Evolutionary conservation across 176 grass and related monocot species (phyloP), one percentile per base, ranked within the genome.

Genomic region (Oryza longistaminata): DNA sequence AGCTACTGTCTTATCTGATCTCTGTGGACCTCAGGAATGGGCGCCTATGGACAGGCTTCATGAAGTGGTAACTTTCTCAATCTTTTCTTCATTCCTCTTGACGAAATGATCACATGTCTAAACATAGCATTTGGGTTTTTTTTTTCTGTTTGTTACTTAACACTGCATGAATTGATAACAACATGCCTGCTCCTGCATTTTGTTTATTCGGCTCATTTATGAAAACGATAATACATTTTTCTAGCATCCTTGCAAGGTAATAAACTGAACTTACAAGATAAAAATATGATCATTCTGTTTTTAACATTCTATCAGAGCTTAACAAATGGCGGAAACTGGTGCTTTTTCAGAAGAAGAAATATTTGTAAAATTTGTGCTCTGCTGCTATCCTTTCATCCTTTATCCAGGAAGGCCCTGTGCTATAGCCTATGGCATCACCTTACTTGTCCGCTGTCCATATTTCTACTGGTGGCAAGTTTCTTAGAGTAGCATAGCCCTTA

Each of bases 1-100:
- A 68, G 87, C 90, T 74, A 91, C 84, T 49, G 83, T 97, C 68
- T 74, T 94, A 43, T 81, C 86, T 85, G 88, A 92, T 90, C 81
- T 94, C 37, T 93, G 92, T 81, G 88, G 86, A 16, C 84, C 88
- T 50, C 86, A 91, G 66, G 90, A 93, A 66, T 88, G 90, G 86
- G 73, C 91, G 72, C 85, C 88, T 77, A 94, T 97, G 88, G 67
- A 83, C 50, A 88, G 88, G 61, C 90, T 97, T 83, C 95, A 97
- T 79, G 86, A 87, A 84, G 85, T 88, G 92, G 95, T 94, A 85
- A 81, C 53, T 80, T 87, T 43, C 19, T 70, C 34, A 75, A 22
- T 34, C 17, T 34, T 60, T 35, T 70, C 21, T 76, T 31, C 5
- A 46, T 29, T 67, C 85, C 40, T 74, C 58, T 52, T 35, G 24